Conservation (phyloP, 2,329 filamentous ascomycete species). For the Penicillium rolfsii region DNA sequence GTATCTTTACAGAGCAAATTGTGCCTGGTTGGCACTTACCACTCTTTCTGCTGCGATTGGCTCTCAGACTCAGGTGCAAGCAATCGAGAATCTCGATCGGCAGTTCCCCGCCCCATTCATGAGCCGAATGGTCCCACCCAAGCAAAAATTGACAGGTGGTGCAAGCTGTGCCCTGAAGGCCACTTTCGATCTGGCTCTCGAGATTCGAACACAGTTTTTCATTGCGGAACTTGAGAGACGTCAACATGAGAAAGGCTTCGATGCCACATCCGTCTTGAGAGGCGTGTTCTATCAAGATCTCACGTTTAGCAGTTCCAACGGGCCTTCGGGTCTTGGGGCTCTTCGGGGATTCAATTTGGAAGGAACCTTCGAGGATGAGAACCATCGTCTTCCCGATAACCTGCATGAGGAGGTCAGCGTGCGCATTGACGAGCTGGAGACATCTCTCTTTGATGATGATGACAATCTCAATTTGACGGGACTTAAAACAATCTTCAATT, state of each 20-base stretch:
- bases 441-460: slow-evolving; percentile 44
- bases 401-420: slow-evolving; percentile 41
- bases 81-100: slow-evolving; percentile 38
- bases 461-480: slow-evolving; percentile 47
- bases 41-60: slow-evolving; percentile 39
- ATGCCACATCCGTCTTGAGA: slow-evolving; percentile 46
- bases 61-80: slow-evolving; percentile 22
- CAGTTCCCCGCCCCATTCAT: slow-evolving; percentile 43
- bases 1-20: slow-evolving; percentile 51
- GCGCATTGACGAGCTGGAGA: slow-evolving; percentile 45
- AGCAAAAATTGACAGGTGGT: slow-evolving; percentile 29
- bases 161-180: slow-evolving; percentile 45
- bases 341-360: slow-evolving; percentile 35
- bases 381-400: slow-evolving; percentile 42
- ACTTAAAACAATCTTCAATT: slow-evolving; percentile 53
- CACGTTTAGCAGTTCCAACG: slow-evolving; percentile 22
- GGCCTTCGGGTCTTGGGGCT: slow-evolving; percentile 8
- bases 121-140: slow-evolving; percentile 28
- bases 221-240: slow-evolving; percentile 48
- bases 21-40: slow-evolving; percentile 45
- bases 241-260: slow-evolving; percentile 37
- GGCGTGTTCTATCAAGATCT: slow-evolving; percentile 46
- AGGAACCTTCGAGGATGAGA: slow-evolving; percentile 42
- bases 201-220: slow-evolving; percentile 60
- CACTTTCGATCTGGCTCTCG: slow-evolving; percentile 55